Evolutionary conservation across 306 rosid genomes (phyloP).

Genomic region (Corylus heterophylla): DNA sequence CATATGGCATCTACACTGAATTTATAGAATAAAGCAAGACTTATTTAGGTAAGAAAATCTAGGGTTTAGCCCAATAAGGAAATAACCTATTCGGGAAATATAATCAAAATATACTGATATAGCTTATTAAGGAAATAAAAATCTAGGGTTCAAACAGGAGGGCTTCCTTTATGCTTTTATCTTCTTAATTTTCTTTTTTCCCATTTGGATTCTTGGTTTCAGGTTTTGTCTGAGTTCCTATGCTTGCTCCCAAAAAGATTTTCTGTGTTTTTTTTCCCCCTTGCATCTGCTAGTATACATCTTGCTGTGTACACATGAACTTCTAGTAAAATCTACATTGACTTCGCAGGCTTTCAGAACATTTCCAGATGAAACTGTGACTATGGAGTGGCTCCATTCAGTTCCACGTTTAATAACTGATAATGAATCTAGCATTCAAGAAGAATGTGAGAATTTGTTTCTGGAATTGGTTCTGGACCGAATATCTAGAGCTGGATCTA

Average conservation of each 20-base stretch:
- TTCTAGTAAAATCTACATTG: constrained; percentile 8
- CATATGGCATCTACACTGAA: too few relatives aligned
- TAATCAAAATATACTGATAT: too few relatives aligned
- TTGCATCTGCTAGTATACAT: background rate
- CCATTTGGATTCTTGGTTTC: background rate
- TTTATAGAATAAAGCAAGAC: too few relatives aligned
- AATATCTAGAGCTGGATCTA: constrained; percentile 50
- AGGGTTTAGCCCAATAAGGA: too few relatives aligned
- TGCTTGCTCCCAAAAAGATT: background rate
- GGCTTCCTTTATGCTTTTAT: background rate
- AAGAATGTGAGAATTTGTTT: constrained; percentile 88
- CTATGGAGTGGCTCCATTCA: constrained; percentile 85
- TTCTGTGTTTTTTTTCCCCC: background rate
- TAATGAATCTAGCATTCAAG: constrained; percentile 91
- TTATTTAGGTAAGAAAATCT: too few relatives aligned
- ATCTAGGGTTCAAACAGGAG: too few relatives aligned
- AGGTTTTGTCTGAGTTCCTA: background rate
- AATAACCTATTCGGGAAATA: too few relatives aligned
- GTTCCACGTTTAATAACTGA: constrained; percentile 79
- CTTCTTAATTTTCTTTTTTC: background rate
- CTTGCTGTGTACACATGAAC: constrained; percentile 8
- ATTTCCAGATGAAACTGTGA: constrained; percentile 65
- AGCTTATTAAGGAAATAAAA: too few relatives aligned
- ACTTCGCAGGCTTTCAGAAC: constrained; percentile 69
- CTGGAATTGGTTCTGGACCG: constrained; percentile 81